Evolutionary conservation across 2,329 filamentous ascomycete species (phyloP), one percentile per base, ranked within the genome.

Genomic region (Calonectria crousiana): DNA sequence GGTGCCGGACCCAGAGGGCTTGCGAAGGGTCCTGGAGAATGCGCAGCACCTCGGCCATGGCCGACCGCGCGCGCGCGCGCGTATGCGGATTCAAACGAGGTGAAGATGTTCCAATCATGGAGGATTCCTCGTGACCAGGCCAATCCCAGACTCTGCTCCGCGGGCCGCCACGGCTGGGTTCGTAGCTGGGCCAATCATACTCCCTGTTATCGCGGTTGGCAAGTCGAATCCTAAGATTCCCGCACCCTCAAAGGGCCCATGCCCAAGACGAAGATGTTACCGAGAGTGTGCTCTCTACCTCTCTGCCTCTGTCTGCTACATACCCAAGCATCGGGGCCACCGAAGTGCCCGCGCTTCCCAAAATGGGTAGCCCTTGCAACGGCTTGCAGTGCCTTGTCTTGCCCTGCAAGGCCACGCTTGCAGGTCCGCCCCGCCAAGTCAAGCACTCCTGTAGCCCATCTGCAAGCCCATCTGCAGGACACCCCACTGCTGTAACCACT

Each of bases 301-400:
- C 38, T 41, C 2, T 32, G 30, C 10, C 38, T 44, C 38, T 44
- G 20, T n/a, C 18, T 47, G n/a, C 44, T 11, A n/a, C 41, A n/a
- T 60, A 60, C 60, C 51, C n/a, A 67, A 75, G 52, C 66, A 71
- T 73, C 71, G 75, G 74, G 68, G 67, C 76, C 70, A 74, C 76
- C 73, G 66, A 52, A 64, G 52, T 65, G 68, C 71, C 65, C 65
- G 53, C 68, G 67, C 73, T 64, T 64, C 44, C 44, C 32, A 60
- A 20, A 51, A 62, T 60, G 67, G 71, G 26, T 23, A 32, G 51
- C 38, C 60, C 67, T 32, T 64, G 70, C 38, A 23, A 32, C 51
- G 8, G 30, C 32, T 36, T 52, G 44, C 20, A 52, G 23, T 60
- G 70, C 65, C 68, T 23, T 75, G 52, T 65, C 44, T 53, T 74